These are phyloP conservation scores for Penicillium concentricum DNA, from an alignment of 2,329 filamentous ascomycete genomes.

Conservation along the genomic window DNA sequence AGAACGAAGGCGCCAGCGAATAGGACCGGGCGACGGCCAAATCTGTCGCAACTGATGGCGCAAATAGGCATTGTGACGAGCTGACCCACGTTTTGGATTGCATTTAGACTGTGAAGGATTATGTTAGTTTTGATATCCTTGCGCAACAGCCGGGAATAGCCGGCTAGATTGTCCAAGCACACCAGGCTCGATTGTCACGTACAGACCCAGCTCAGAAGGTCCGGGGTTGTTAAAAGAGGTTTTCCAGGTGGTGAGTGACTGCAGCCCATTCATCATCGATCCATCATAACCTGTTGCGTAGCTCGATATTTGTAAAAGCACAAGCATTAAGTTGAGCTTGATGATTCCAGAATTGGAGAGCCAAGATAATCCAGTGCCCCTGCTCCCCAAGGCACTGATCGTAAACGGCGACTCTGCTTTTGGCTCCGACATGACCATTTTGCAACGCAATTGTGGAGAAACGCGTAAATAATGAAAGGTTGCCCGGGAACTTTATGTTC, in stretches of 20 bases:
- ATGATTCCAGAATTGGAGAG: conserved; percentile 8
- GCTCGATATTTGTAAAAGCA: conserved; percentile 31
- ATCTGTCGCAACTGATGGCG: conserved; percentile 5
- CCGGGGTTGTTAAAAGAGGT: conserved; percentile 27
- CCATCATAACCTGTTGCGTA: conserved; percentile 47
- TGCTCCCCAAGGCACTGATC: background rate
- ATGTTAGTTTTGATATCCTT: background rate
- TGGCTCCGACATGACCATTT: too few relatives aligned
- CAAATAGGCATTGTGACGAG: conserved; percentile 8
- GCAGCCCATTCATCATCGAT: conserved; percentile 51
- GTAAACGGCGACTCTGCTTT: conserved; percentile 3
- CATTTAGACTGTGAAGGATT: background rate
- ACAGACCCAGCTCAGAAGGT: conserved; percentile 11
- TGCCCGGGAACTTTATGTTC: background rate
- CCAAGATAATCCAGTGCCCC: background rate
- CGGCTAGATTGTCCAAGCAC: too few relatives aligned
- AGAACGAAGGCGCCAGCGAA: conserved; percentile 5
- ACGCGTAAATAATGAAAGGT: background rate
- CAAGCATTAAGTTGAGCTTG: conserved; percentile 18
- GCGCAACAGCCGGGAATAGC: too few relatives aligned
- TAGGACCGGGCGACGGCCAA: conserved; percentile 6
- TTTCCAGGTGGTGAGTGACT: conserved; percentile 44
- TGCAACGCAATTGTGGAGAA: background rate
- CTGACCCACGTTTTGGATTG: conserved; percentile 12
- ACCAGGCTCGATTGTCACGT: background rate